These are phyloP conservation scores for Gossypium bickii DNA, from an alignment of 345 rosid species.

Conservation along the genomic window DNA sequence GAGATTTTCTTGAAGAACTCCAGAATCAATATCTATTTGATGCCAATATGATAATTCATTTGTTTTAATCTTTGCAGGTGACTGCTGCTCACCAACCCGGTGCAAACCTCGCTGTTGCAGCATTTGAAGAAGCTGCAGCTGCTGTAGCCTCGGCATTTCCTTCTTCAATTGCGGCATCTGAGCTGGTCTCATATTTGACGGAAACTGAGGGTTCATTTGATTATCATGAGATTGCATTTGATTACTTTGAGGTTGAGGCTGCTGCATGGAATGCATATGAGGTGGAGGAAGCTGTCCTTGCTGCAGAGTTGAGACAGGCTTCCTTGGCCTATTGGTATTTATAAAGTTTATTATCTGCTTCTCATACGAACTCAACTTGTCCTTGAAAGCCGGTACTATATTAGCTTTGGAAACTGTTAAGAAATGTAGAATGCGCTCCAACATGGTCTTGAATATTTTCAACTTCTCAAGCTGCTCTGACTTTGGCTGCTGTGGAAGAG, in stretches of 20 bases:
- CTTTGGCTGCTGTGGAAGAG: slow-evolving; percentile 53
- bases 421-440: slow-evolving; percentile 52
- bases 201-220: slow-evolving; percentile 43
- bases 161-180: neutral
- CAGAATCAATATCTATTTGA: slow-evolving; percentile 29
- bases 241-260: no score
- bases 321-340: slow-evolving; percentile 48
- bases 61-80: neutral
- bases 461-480: slow-evolving; percentile 61
- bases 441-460: slow-evolving; percentile 46
- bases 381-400: slow-evolving; percentile 42
- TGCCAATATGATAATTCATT: neutral
- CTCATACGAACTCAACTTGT: slow-evolving; percentile 69
- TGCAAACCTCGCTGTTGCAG: neutral
- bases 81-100: neutral
- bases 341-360: slow-evolving; percentile 57
- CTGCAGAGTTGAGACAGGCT: slow-evolving; percentile 35
- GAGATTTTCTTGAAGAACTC: slow-evolving; percentile 60
- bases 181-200: slow-evolving; percentile 28
- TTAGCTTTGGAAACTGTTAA: slow-evolving; percentile 47
- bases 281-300: slow-evolving; percentile 59
- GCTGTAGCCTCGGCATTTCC: neutral
- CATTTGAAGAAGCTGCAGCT: neutral
- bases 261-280: slow-evolving; percentile 42
- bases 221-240: slow-evolving; percentile 12